Evolutionary conservation across 2,329 filamentous ascomycete species (phyloP).

Genomic region (Colletotrichum destructivum): DNA sequence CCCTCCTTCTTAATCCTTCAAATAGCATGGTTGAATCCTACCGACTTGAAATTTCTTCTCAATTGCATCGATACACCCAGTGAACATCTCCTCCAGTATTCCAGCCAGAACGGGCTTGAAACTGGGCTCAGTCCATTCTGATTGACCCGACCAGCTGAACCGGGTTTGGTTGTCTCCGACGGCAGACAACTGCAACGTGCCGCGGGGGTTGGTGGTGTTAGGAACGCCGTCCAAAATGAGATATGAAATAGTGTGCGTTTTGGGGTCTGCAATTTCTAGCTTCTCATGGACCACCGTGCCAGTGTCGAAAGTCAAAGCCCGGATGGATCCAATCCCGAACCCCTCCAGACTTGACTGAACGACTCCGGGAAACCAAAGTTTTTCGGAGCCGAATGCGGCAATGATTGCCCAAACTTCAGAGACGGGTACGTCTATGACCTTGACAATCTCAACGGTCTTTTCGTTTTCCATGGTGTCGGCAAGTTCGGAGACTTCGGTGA

Average conservation of each 20-base stretch:
- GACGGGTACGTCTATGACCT: slow-evolving; percentile 13
- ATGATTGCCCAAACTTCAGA: slow-evolving; percentile 29
- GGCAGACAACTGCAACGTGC: no score
- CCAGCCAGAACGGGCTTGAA: slow-evolving; percentile 12
- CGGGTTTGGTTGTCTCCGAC: background rate
- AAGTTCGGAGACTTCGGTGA: background rate
- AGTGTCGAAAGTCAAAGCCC: slow-evolving; percentile 23
- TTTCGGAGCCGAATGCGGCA: slow-evolving; percentile 19
- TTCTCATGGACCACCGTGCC: slow-evolving; percentile 9
- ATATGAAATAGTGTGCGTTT: slow-evolving; percentile 26
- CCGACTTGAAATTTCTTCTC: no score
- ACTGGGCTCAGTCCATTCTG: slow-evolving; percentile 23
- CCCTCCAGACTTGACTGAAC: slow-evolving; percentile 22
- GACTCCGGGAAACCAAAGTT: slow-evolving; percentile 30
- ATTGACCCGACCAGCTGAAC: slow-evolving; percentile 19
- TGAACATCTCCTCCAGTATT: slow-evolving; percentile 20
- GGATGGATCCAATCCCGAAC: slow-evolving; percentile 24
- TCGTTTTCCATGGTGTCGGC: slow-evolving; percentile 14
- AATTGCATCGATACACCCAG: no score
- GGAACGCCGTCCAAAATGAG: slow-evolving; percentile 20
- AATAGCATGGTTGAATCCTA: no score
- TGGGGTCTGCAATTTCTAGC: slow-evolving; percentile 17
- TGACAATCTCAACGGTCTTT: slow-evolving; percentile 21
- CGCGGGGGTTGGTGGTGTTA: background rate
- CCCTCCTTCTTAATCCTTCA: no score